Base-by-base conservation (phyloP, 176 grass and related monocot species). In the Pharus latifolius region DNA sequence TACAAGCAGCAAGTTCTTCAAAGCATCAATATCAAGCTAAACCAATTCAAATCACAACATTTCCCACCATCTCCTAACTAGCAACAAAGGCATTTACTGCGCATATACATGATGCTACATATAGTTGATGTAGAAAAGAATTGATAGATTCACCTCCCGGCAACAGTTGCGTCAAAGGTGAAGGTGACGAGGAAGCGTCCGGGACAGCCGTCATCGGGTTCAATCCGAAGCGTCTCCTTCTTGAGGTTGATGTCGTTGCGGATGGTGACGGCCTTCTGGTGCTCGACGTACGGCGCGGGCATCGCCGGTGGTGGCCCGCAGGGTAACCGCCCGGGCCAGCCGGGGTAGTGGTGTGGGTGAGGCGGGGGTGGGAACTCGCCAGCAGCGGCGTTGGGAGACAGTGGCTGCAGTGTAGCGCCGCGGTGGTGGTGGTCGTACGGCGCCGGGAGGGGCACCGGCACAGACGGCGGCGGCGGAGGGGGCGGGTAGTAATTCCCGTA, bases 211-310 rank as follows among this genome's bases (percentile, higher is more conserved):
- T 98, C 78, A 15, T 98, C 94, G 17, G 71, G 83, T 37, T 97
- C 89, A n/a, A 97, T 68, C 78, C 79, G 85, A 16, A 97, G 83
- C n/a, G 83, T 97, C 52, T 93, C 94, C 89, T 97, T 97, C 77
- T 90, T 97, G 72, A 97, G 87, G 70, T 93, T 97, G 51, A 97
- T 63, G 45, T 97, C 94, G 52, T 97, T 97, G 60, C 89, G 81
- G 56, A 97, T 93, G 37, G 94, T 97, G 26, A 93, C 78, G 0
- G 89, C 94, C 83, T 90, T 92, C 78, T 97, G 94, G 76, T 97
- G 89, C 89, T 97, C 89, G 19, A 97, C 87, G 52, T 85, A 97
- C 1, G 89, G 86, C 65, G 78, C 69, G 28, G 89, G 83, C 69
- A 76, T 81, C 0, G 73, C 73, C 58, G 76, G 74, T 33, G 77